A percentile compares a stretch with the other conserved stretches of the same genome.
These are phyloP conservation scores for Tulasnella sp. DNA, from an alignment of 768 basidiomycete species.

Conservation along the genomic window DNA sequence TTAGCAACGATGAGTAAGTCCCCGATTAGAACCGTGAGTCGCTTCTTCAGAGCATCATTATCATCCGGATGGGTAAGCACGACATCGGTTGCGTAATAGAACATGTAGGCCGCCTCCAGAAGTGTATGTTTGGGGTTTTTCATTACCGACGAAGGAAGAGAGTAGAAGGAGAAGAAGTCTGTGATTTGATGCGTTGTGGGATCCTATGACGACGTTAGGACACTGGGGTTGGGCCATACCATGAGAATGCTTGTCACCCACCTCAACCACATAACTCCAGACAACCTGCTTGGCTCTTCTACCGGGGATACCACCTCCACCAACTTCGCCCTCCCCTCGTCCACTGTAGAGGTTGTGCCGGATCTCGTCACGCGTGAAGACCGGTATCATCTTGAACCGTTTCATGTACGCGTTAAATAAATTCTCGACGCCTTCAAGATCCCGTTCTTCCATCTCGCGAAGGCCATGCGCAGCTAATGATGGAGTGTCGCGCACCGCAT, in stretches of 20 bases:
- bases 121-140: constrained; percentile 52
- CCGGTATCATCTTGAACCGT: constrained; percentile 71
- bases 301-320: constrained; percentile 35
- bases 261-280: constrained; percentile 96
- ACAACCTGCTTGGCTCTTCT: constrained; percentile 71
- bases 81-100: constrained; percentile 80
- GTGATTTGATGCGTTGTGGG: constrained; percentile 72
- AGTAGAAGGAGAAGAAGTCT: constrained; percentile 95
- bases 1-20: constrained; percentile 77
- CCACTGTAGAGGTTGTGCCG: constrained; percentile 85
- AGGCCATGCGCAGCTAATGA: constrained; percentile 36
- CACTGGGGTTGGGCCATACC: not conserved
- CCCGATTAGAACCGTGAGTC: constrained; percentile 56
- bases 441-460: constrained; percentile 77
- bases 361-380: constrained; percentile 64
- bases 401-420: constrained; percentile 69
- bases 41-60: constrained; percentile 51
- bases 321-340: constrained; percentile 43
- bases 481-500: constrained; percentile 45
- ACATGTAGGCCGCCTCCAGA: constrained; percentile 89
- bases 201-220: constrained; percentile 52
- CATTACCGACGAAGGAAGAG: constrained; percentile 88
- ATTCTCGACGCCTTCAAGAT: constrained; percentile 55
- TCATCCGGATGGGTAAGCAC: constrained; percentile 53
- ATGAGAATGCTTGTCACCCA: constrained; percentile 25